A percentile compares a stretch with the other conserved stretches of the same genome.
Conservation (phyloP, 2,329 filamentous ascomycete species). For the Fusarium newnesense region DNA sequence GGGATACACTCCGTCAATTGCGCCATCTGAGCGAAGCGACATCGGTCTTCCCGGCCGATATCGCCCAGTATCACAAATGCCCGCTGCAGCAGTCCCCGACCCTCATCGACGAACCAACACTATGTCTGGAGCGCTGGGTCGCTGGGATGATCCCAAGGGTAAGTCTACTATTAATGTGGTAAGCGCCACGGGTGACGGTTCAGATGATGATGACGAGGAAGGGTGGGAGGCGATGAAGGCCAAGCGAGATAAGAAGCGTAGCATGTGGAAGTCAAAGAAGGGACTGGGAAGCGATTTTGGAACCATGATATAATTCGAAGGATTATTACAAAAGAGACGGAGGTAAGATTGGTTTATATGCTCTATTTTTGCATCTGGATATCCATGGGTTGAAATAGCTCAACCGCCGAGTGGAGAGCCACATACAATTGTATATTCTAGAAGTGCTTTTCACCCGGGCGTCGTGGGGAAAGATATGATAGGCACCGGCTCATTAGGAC, state of each 20-base stretch:
- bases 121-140: constrained; percentile 48
- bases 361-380: constrained; percentile 43
- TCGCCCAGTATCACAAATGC: constrained; percentile 81
- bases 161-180: constrained; percentile 53
- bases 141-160: constrained; percentile 47
- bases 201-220: constrained; percentile 71
- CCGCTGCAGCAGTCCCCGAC: constrained; percentile 45
- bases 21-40: constrained; percentile 95
- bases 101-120: constrained; percentile 48
- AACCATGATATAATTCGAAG: constrained; percentile 54
- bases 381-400: constrained; percentile 39
- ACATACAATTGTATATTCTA: constrained; percentile 46
- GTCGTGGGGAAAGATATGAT: constrained; percentile 44
- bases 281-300: constrained; percentile 59
- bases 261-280: constrained; percentile 73
- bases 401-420: constrained; percentile 25
- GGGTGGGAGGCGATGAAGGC: constrained; percentile 78
- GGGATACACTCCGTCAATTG: constrained; percentile 89
- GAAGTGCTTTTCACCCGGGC: constrained; percentile 44
- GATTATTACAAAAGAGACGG: constrained; percentile 36
- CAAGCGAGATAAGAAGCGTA: constrained; percentile 74
- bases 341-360: constrained; percentile 44
- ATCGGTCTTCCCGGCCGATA: constrained; percentile 90
- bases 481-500: constrained; percentile 38
- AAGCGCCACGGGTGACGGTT: constrained; percentile 53